These are phyloP conservation scores for Camelina laxa DNA, from an alignment of 345 rosid species.

Conservation along the genomic window DNA sequence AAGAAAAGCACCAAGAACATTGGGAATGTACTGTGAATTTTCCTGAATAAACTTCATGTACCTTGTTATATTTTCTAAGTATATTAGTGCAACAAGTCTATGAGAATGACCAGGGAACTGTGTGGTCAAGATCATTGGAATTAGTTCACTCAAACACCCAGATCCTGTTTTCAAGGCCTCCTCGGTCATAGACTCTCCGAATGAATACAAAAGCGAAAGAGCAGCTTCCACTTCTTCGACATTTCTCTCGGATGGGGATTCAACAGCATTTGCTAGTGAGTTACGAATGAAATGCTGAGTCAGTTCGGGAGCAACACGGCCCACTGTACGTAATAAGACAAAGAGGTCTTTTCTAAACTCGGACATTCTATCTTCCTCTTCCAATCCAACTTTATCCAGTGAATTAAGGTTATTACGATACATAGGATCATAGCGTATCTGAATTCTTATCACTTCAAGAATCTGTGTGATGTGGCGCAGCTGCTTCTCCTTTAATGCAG, in stretches of 20 bases:
- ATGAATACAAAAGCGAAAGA: slow-evolving; percentile 85
- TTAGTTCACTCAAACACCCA: slow-evolving; percentile 71
- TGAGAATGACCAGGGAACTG: slow-evolving; percentile 84
- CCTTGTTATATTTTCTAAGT: slow-evolving; percentile 80
- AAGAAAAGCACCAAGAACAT: slow-evolving; percentile 83
- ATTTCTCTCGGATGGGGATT: slow-evolving; percentile 65
- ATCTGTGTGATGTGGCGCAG: slow-evolving; percentile 69
- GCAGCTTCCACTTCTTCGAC: slow-evolving; percentile 98
- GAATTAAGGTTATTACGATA: slow-evolving; percentile 72
- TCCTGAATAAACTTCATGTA: slow-evolving; percentile 87
- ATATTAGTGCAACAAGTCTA: slow-evolving; percentile 84
- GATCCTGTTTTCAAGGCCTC: slow-evolving; percentile 71
- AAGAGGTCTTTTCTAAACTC: slow-evolving; percentile 87
- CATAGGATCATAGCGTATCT: slow-evolving; percentile 74
- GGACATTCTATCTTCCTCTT: slow-evolving; percentile 88
- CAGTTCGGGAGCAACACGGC: slow-evolving; percentile 85
- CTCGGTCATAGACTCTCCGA: slow-evolving; percentile 86
- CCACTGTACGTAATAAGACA: slow-evolving; percentile 76
- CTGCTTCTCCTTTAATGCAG: slow-evolving; percentile 76
- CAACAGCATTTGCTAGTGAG: slow-evolving; percentile 66
- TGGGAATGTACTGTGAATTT: slow-evolving; percentile 66
- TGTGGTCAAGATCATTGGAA: slow-evolving; percentile 76
- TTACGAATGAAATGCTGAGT: slow-evolving; percentile 76
- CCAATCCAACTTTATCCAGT: slow-evolving; percentile 83
- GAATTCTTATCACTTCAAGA: slow-evolving; percentile 77